Percentiles rank a stretch among this genome's conserved stretches.
phyloP scores from a whole-genome alignment of 2,329 filamentous ascomycete species.

The Lasiodiplodia gonubiensis region DNA sequence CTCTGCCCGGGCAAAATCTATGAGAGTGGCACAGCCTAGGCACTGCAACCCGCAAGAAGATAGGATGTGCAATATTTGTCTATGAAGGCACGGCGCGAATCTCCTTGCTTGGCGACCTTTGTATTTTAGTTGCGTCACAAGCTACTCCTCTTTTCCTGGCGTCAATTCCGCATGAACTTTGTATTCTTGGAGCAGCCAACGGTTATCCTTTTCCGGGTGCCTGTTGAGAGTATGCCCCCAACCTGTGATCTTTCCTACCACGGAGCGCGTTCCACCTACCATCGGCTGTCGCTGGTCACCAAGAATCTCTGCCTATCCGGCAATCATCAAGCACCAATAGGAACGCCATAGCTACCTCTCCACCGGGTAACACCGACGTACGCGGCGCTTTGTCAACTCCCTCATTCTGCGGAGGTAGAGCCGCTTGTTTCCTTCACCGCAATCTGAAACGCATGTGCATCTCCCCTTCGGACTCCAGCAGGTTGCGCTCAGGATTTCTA shows the following conservation, averaged over 20 bases:
- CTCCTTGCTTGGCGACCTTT: constrained; percentile 13
- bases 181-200: not conserved
- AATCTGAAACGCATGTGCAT: too few species aligned
- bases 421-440: too few species aligned
- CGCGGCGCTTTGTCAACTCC: too few species aligned
- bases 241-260: not conserved
- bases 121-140: not conserved
- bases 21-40: not conserved
- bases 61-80: too few species aligned
- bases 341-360: not conserved
- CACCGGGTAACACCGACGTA: too few species aligned
- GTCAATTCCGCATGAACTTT: not conserved
- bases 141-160: not conserved
- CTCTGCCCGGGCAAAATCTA: not conserved
- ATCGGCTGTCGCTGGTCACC: not conserved
- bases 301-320: not conserved
- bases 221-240: not conserved
- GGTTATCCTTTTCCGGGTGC: not conserved
- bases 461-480: not conserved
- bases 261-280: not conserved
- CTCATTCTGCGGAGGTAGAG: too few species aligned
- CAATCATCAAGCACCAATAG: not conserved
- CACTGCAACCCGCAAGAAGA: too few species aligned
- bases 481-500: not conserved
- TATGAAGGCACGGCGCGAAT: not conserved